Percentiles rank a stretch among this genome's conserved stretches.
Evolutionary conservation across 352 stramenopile species (phyloP).

Genomic region (Pythium biforme): DNA sequence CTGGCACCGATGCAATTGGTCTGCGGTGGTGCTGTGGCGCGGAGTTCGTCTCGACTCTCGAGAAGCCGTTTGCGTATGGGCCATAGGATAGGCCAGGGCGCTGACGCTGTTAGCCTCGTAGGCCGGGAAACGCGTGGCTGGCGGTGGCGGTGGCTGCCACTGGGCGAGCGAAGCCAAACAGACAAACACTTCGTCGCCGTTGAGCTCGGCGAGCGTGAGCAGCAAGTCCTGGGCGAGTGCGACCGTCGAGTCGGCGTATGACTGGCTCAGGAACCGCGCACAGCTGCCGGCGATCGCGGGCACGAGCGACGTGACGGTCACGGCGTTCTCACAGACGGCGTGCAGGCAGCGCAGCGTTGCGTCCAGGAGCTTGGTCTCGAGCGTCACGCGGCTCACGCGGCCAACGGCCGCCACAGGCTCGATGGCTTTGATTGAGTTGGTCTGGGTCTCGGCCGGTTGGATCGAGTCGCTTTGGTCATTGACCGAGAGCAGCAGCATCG

Average conservation of each 20-base stretch:
- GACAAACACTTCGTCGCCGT: conserved; percentile 76
- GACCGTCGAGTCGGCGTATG: conserved; percentile 38
- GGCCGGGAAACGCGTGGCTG: conserved; percentile 38
- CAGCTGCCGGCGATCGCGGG: conserved; percentile 48
- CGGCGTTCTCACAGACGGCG: conserved; percentile 40
- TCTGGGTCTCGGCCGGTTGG: not conserved
- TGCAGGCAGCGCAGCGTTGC: conserved; percentile 57
- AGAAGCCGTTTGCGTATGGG: too few species aligned
- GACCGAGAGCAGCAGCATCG: conserved; percentile 56
- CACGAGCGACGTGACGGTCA: conserved; percentile 54
- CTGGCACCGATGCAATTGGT: not conserved
- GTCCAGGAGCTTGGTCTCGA: conserved; percentile 59
- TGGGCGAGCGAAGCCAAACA: conserved; percentile 42
- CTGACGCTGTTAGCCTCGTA: conserved; percentile 16
- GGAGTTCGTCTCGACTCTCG: too few species aligned
- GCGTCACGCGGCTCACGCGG: conserved; percentile 36
- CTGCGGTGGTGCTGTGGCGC: too few species aligned
- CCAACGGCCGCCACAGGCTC: too few species aligned
- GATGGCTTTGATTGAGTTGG: too few species aligned
- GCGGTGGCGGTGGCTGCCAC: conserved; percentile 53
- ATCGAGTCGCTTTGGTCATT: conserved; percentile 7
- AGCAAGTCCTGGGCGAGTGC: conserved; percentile 44
- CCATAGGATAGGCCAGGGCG: too few species aligned
- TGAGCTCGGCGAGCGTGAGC: conserved; percentile 42
- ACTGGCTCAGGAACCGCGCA: conserved; percentile 43